Percentiles rank a stretch among this genome's conserved stretches.
phyloP scores from a whole-genome alignment of 441 rosid species.

The Jatropha multifida region DNA sequence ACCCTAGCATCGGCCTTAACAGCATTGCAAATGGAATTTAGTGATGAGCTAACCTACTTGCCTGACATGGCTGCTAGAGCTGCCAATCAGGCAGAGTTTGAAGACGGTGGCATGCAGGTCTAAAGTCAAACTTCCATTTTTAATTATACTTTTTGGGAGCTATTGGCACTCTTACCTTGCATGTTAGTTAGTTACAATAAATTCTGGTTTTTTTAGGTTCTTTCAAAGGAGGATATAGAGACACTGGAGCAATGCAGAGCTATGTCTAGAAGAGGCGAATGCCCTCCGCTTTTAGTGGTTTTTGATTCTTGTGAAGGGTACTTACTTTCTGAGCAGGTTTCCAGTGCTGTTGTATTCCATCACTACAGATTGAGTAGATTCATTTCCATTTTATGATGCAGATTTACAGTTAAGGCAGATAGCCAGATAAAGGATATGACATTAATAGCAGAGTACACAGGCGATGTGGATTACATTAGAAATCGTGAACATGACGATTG shows the following conservation, averaged over 20 bases:
- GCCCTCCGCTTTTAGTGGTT: conserved; percentile 76
- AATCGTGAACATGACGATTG: conserved; percentile 81
- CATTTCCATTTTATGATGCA: conserved; percentile 37
- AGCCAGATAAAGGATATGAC: conserved; percentile 81
- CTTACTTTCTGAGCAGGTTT: conserved; percentile 21
- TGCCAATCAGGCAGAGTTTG: conserved; percentile 68
- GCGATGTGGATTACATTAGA: conserved; percentile 78
- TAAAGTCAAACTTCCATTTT: conserved; percentile 9
- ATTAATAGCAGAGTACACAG: conserved; percentile 75
- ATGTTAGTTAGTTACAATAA: conserved; percentile 16
- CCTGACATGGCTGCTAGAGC: conserved; percentile 69
- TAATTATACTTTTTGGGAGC: background rate
- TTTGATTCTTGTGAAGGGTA: conserved; percentile 93
- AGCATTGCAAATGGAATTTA: conserved; percentile 60
- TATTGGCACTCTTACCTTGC: conserved; percentile 2
- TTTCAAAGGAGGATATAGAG: conserved; percentile 74
- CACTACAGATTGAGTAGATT: conserved; percentile 13
- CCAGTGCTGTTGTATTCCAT: conserved; percentile 10
- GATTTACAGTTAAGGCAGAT: conserved; percentile 84
- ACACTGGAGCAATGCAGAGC: conserved; percentile 67
- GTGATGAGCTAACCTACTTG: conserved; percentile 56
- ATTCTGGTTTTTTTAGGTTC: conserved; percentile 42
- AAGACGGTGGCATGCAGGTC: conserved; percentile 90
- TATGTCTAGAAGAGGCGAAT: conserved; percentile 72
- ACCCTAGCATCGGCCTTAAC: conserved; percentile 79